These are phyloP conservation scores for Yamadazyma mexicana DNA, from an alignment of 1,139 yeast species.

Conservation along the genomic window DNA sequence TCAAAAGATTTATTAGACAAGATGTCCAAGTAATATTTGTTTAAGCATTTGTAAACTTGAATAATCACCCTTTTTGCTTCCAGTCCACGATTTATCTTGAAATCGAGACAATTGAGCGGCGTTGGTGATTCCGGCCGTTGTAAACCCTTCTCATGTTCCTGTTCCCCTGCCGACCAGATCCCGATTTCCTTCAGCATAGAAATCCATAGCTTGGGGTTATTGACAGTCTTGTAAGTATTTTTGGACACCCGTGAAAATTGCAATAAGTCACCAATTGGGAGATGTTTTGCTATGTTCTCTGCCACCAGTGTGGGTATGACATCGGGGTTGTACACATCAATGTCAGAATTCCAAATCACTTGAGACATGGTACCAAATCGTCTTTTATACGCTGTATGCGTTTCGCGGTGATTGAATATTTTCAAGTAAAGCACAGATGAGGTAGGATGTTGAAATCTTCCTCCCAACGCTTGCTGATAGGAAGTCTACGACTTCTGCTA, in stretches of 20 bases:
- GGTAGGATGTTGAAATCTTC: slow-evolving; percentile 1
- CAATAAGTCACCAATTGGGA: slow-evolving; percentile 38
- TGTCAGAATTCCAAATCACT: slow-evolving; percentile 50
- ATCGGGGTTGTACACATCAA: slow-evolving; percentile 44
- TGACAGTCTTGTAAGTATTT: slow-evolving; percentile 38
- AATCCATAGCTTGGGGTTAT: slow-evolving; percentile 52
- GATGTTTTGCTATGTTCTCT: slow-evolving; percentile 31
- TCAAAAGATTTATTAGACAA: slow-evolving; percentile 47
- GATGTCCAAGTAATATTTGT: slow-evolving; percentile 49
- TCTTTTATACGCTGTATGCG: not conserved
- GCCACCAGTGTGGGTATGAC: slow-evolving; percentile 46
- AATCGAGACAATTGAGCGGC: slow-evolving; percentile 43
- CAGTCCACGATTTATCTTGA: slow-evolving; percentile 37
- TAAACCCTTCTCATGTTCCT: slow-evolving; percentile 3
- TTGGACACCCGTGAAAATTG: slow-evolving; percentile 37
- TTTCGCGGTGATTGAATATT: slow-evolving; percentile 1
- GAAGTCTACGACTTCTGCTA: not conserved
- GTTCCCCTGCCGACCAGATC: slow-evolving; percentile 39
- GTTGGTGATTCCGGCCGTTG: too few species aligned
- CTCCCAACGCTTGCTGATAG: not conserved
- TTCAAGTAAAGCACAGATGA: slow-evolving; percentile 1
- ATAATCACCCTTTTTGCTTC: slow-evolving; percentile 47
- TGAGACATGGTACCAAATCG: slow-evolving; percentile 33
- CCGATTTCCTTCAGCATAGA: slow-evolving; percentile 48
- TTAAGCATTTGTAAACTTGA: slow-evolving; percentile 40